A percentile compares a stretch with the other conserved stretches of the same genome.
These are phyloP conservation scores for Aspergillus funiculosus DNA, from an alignment of 495 filamentous ascomycete species.

Conservation along the genomic window DNA sequence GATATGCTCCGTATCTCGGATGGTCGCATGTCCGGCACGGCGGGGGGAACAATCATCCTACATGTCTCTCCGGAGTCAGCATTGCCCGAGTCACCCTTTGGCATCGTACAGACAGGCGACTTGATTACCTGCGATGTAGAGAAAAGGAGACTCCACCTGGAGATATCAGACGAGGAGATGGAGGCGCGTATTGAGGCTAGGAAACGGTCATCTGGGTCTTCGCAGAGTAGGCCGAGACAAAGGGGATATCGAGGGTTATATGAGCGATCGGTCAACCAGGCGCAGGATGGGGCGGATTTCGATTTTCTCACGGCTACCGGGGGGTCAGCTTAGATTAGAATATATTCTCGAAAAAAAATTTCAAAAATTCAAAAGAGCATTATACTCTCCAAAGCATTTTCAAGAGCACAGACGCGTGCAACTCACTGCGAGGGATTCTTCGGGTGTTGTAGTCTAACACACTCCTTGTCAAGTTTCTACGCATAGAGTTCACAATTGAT, in stretches of 20 bases:
- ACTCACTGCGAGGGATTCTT: too few relatives aligned
- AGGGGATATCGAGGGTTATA: conserved; percentile 62
- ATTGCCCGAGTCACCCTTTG: conserved; percentile 50
- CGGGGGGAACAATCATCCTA: conserved; percentile 61
- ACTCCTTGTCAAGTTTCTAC: too few relatives aligned
- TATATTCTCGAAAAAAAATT: too few relatives aligned
- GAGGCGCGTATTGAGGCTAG: conserved; percentile 34
- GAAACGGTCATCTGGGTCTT: conserved; percentile 15
- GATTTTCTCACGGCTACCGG: conserved; percentile 53
- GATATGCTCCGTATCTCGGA: conserved; percentile 66
- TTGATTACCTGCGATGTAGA: conserved; percentile 51
- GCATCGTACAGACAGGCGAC: conserved; percentile 56
- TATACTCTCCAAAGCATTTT: too few relatives aligned
- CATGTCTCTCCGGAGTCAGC: conserved; percentile 61
- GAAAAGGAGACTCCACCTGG: conserved; percentile 37
- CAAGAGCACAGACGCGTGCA: too few relatives aligned
- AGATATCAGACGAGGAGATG: conserved; percentile 46
- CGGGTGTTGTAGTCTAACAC: too few relatives aligned
- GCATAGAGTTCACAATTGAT: too few relatives aligned
- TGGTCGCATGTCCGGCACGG: conserved; percentile 64
- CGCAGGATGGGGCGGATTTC: conserved; percentile 59
- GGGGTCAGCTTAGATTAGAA: neutral
- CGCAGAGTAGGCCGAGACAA: conserved; percentile 29
- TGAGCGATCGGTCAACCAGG: conserved; percentile 58
- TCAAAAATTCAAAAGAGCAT: too few relatives aligned